Conservation (phyloP, 805 yeast species). For the Saccharomyces mikatae region DNA sequence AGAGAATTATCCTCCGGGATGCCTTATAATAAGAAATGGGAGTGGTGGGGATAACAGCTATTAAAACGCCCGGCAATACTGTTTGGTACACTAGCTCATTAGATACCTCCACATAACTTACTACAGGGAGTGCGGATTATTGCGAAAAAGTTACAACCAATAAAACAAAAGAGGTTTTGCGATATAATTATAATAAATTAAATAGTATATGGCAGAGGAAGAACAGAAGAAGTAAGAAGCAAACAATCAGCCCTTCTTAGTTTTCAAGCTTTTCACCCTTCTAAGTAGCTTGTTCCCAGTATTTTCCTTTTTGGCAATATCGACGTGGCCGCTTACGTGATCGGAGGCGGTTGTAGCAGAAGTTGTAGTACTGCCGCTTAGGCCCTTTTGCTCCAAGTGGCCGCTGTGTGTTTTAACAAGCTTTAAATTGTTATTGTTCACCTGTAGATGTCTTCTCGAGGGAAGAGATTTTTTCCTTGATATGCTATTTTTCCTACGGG, state of each 20-base stretch:
- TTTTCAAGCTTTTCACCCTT: constrained; percentile 86
- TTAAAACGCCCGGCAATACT: no score
- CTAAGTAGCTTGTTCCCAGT: constrained; percentile 56
- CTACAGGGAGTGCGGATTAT: no score
- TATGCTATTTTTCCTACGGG: constrained; percentile 35
- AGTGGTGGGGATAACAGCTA: neutral
- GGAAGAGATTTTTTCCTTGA: constrained; percentile 77
- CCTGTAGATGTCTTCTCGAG: constrained; percentile 38
- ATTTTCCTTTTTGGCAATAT: constrained; percentile 17
- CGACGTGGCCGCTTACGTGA: neutral
- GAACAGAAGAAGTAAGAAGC: neutral
- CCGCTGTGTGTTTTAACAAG: neutral
- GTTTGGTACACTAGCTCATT: neutral
- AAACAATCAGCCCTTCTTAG: constrained; percentile 20
- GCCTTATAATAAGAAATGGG: neutral
- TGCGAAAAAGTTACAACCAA: neutral
- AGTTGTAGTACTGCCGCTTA: neutral
- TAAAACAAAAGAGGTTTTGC: neutral
- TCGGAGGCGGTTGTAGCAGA: neutral
- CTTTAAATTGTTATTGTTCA: neutral
- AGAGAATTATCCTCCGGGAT: neutral
- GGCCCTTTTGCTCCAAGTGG: neutral
- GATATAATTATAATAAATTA: neutral
- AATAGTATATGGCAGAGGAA: neutral
- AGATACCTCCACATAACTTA: neutral